Evolutionary conservation across 805 yeast species (phyloP), one percentile per base, ranked within the genome.

Genomic region (Lachancea sp.): DNA sequence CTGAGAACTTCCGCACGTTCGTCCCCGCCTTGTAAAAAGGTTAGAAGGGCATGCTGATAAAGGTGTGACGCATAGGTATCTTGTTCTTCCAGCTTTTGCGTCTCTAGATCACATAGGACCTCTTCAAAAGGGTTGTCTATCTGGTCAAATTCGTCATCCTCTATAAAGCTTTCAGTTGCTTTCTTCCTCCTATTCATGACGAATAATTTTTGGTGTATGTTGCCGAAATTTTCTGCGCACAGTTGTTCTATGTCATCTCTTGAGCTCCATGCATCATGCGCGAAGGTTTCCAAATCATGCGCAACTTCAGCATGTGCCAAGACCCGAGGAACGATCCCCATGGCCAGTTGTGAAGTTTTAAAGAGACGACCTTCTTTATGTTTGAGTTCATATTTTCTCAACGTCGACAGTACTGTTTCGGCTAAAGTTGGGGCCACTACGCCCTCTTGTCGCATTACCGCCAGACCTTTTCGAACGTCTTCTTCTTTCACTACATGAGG

Each of bases 101-200:
- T 42, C 37, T 55, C 62, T 52, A 54, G 47, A 21, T 55, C 56
- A 31, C 56, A 45, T n/a, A 57, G 34, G 4, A 39, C 33, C 8
- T 49, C 28, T 33, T 57, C 62, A 4, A 50, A 33, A 3, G 50
- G 51, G 29, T 53, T 57, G 34, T 57, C 54, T 6, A 55, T 42
- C 18, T 53, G 37, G 25, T 52, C 42, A 15, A 44, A 36, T 15
- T 28, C 22, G 18, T 52, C 55, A n/a, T 47, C 52, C 7, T 28
- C 40, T 4, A 46, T 33, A 29, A 52, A 52, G 9, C 28, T 16
- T 4, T 33, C 17, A 3, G 25, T 13, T 21, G 11, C 29, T n/a
- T n/a, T 19, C 20, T 30, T 40, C 15, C 30, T 40, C 6, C 37
- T 24, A 15, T 34, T 35, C 20, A 40, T 9, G n/a, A 36, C 43